Conservation (phyloP, 2,329 filamentous ascomycete genomes). For the Metarhizium album region DNA sequence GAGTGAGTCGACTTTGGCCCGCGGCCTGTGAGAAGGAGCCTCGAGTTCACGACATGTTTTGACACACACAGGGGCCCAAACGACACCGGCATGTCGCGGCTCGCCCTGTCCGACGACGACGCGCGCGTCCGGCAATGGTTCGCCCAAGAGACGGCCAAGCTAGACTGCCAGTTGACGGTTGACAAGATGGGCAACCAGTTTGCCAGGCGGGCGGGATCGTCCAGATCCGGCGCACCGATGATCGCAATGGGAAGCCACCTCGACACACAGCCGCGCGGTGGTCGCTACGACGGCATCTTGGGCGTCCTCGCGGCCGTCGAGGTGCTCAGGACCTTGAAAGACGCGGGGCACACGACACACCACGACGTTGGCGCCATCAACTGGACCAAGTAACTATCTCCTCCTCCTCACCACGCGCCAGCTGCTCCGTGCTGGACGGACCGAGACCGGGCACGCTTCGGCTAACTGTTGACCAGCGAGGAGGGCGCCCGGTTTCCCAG, state of each 20-base stretch:
- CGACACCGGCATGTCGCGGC: conserved; percentile 68
- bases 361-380: conserved; percentile 66
- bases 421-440: too few relatives aligned
- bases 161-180: conserved; percentile 58
- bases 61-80: conserved; percentile 14
- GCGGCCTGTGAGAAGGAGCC: neutral
- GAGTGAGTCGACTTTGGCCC: conserved; percentile 12
- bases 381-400: conserved; percentile 54
- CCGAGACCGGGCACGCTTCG: too few relatives aligned
- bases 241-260: conserved; percentile 59
- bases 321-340: conserved; percentile 52
- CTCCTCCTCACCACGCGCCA: too few relatives aligned
- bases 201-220: conserved; percentile 54
- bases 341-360: conserved; percentile 56
- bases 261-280: conserved; percentile 53
- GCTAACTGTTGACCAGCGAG: conserved; percentile 39
- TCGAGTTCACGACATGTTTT: neutral
- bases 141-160: conserved; percentile 46
- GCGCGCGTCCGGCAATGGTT: conserved; percentile 73
- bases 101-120: conserved; percentile 65
- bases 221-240: conserved; percentile 47
- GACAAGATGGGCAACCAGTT: conserved; percentile 78
- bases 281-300: conserved; percentile 66
- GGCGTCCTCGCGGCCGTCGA: conserved; percentile 66
- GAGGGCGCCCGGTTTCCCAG: conserved; percentile 72